Evolutionary conservation across 768 basidiomycete genomes (phyloP), one percentile per base, ranked within the genome.

Genomic region (Tricholoma furcatifolium): DNA sequence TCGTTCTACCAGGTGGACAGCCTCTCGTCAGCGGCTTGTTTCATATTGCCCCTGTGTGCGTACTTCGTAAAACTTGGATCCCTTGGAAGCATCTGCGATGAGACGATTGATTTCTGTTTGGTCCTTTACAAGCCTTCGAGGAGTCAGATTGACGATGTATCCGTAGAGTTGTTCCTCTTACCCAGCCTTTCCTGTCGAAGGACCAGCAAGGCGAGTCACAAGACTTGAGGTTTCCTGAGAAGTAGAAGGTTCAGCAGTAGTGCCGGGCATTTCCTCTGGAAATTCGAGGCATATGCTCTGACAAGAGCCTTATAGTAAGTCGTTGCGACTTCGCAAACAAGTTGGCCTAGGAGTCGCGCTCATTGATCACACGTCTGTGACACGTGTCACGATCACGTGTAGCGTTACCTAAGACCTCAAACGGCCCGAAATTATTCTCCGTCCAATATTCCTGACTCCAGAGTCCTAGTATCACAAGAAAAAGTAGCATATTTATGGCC

Each of bases 21-120:
- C 20, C 42, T 21, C 2, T 49, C 30, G 39, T 53, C 41, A 54
- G 39, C 21, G 14, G 10, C 31, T 47, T 18, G 24, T 18, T 9
- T 23, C 23, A 27, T 34, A 21, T 27, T 30, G 20, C 8, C 23
- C 20, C 20, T n/a, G 43, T 44, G 50, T 6, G 57, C 75, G 62
- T 65, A 82, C 88, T 74, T 93, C 84, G 66, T 91, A 95, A 69
- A 89, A 98, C 70, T 93, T 93, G 23, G 93, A 95, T 3, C 94
- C 94, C 64, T 91, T 93, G 6, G 91, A 93, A 15, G 84, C 93
- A 47, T 96, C 91, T 1, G 91, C 89, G 47, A 96, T 97, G 50
- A 93, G 81, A 15, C 81, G 83, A 60, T 94, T 95, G 41, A 96
- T 88, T 63, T 92, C 92, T 30, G 81, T 77, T 62, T 92, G 89